Percentiles rank a stretch among this genome's conserved stretches.
Conservation (phyloP, 2,329 filamentous ascomycete species). For the Cordyceps javanica region DNA sequence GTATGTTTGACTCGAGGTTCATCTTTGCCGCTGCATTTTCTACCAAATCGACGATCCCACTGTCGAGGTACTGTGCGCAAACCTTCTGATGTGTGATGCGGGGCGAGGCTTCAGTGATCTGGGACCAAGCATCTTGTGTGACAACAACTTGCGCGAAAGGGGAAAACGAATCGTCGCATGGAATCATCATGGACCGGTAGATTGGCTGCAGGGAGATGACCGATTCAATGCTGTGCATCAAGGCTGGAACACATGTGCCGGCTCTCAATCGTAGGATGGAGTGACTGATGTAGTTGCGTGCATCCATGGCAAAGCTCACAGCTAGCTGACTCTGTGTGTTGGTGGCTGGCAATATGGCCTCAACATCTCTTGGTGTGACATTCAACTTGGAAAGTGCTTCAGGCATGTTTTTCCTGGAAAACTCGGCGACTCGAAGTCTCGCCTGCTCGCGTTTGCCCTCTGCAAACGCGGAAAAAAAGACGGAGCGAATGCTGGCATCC, state of each 20-base stretch:
- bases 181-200: conserved; percentile 27
- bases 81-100: not conserved
- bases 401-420: conserved; percentile 16
- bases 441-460: not conserved
- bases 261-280: conserved; percentile 15
- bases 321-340: conserved; percentile 29
- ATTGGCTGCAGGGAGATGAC: conserved; percentile 24
- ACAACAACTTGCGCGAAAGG: conserved; percentile 30
- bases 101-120: not conserved
- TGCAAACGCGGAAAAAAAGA: conserved; percentile 14
- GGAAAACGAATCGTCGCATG: conserved; percentile 26
- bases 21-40: too few relatives aligned
- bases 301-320: conserved; percentile 25
- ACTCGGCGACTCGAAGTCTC: conserved; percentile 14
- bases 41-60: too few relatives aligned
- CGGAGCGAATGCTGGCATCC: conserved; percentile 21
- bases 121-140: conserved; percentile 9
- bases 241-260: conserved; percentile 17
- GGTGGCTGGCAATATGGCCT: conserved; percentile 27
- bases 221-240: conserved; percentile 21
- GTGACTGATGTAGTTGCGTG: conserved; percentile 14
- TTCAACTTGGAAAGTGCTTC: conserved; percentile 16
- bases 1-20: too few relatives aligned
- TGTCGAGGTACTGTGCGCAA: too few relatives aligned
- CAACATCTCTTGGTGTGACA: conserved; percentile 16